Conservation (phyloP, 2,329 filamentous ascomycete genomes). For the Colletotrichum truncatum region DNA sequence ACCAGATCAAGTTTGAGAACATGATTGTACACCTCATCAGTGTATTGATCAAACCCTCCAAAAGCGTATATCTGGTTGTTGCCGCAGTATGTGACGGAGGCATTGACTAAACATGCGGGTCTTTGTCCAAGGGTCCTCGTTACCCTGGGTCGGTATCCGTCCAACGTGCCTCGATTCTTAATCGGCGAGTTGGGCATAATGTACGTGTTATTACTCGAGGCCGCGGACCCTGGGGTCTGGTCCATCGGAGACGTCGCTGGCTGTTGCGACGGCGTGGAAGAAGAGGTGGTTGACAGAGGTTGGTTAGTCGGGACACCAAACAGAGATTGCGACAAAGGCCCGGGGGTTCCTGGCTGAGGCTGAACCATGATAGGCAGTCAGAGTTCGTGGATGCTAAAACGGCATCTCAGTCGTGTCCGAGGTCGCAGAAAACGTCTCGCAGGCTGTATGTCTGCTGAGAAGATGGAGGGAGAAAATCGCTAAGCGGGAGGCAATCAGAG, state of each 20-base stretch:
- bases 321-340: conserved; percentile 52
- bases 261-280: conserved; percentile 37
- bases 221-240: conserved; percentile 56
- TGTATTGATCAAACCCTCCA: conserved; percentile 98
- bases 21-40: conserved; percentile 99
- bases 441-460: neutral
- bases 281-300: conserved; percentile 35
- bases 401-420: conserved; percentile 20
- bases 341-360: conserved; percentile 51
- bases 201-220: conserved; percentile 80
- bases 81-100: conserved; percentile 97
- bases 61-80: conserved; percentile 99
- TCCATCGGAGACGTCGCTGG: conserved; percentile 40
- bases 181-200: conserved; percentile 89
- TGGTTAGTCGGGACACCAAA: conserved; percentile 53
- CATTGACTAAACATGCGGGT: conserved; percentile 95
- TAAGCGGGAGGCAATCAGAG: neutral
- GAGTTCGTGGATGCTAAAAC: conserved; percentile 6
- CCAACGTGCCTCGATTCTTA: conserved; percentile 70
- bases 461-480: neutral
- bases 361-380: conserved; percentile 47
- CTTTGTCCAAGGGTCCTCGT: conserved; percentile 81
- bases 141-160: conserved; percentile 86
- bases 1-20: conserved; percentile 88
- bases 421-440: neutral